Conservation (phyloP, 2,329 filamentous ascomycete genomes). For the Fusarium hostae region DNA sequence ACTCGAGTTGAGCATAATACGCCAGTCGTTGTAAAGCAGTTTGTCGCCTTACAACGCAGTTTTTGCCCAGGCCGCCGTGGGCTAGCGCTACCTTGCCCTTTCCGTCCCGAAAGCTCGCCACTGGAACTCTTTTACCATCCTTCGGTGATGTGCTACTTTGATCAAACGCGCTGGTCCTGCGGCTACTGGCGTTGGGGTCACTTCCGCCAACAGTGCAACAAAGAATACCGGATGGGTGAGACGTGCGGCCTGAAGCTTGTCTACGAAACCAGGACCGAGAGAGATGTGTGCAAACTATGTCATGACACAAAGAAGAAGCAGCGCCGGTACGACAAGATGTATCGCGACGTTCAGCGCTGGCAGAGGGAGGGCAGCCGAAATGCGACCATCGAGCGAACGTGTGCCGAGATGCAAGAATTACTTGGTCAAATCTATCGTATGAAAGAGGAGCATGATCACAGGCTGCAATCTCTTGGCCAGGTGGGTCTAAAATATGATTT, state of each 20-base stretch:
- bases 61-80: no score
- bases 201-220: constrained; percentile 91
- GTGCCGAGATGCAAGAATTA: constrained; percentile 75
- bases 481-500: no score
- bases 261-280: constrained; percentile 74
- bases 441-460: constrained; percentile 52
- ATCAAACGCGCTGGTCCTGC: constrained; percentile 85
- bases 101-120: no score
- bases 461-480: constrained; percentile 49
- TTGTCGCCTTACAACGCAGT: background rate
- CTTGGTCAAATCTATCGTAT: constrained; percentile 67
- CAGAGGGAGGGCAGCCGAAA: constrained; percentile 76
- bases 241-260: constrained; percentile 95
- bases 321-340: constrained; percentile 78
- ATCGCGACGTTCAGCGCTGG: constrained; percentile 81
- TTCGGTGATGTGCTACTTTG: constrained; percentile 90
- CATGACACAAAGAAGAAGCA: constrained; percentile 88
- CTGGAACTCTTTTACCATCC: background rate
- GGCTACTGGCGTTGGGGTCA: constrained; percentile 95
- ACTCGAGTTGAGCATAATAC: background rate
- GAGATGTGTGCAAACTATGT: constrained; percentile 82
- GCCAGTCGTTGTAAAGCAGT: background rate
- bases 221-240: constrained; percentile 94
- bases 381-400: constrained; percentile 78
- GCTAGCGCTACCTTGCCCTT: no score